Conservation (phyloP, 2,329 filamentous ascomycete genomes). For the Podosphaera fusca region DNA sequence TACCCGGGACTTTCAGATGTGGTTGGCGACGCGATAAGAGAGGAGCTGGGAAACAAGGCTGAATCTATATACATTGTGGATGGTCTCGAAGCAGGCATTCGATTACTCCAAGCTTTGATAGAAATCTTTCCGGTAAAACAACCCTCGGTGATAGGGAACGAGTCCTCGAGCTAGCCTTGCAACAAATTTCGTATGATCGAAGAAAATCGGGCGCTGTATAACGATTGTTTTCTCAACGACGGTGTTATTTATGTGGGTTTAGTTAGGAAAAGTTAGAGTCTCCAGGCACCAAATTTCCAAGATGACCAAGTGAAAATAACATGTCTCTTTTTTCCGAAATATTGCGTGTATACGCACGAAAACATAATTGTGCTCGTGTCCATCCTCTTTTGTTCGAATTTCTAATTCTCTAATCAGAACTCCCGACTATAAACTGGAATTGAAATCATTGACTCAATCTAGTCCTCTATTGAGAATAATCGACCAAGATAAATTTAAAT, state of each 20-base stretch:
- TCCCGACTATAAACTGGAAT: background rate
- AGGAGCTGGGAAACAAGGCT: constrained; percentile 34
- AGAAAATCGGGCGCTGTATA: background rate
- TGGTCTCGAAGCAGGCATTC: constrained; percentile 47
- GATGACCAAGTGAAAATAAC: background rate
- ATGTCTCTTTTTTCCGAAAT: background rate
- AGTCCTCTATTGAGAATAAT: too few species aligned
- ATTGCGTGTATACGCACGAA: background rate
- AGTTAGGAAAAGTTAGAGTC: background rate
- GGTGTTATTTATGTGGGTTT: background rate
- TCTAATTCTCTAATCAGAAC: background rate
- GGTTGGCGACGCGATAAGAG: constrained; percentile 44
- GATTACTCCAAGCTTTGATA: constrained; percentile 11
- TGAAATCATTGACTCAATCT: background rate
- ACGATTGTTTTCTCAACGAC: background rate
- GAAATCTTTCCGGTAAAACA: constrained; percentile 6
- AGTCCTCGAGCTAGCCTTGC: background rate
- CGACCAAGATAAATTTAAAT: too few species aligned
- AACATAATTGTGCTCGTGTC: background rate
- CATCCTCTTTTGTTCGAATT: background rate
- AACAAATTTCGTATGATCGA: background rate
- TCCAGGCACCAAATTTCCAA: background rate
- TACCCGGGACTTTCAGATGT: constrained; percentile 50
- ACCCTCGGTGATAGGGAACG: background rate
- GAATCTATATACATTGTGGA: constrained; percentile 46